phyloP scores from a whole-genome alignment of 192 early-diverging fungal genomes.

The Gamsiella multidivaricata region DNA sequence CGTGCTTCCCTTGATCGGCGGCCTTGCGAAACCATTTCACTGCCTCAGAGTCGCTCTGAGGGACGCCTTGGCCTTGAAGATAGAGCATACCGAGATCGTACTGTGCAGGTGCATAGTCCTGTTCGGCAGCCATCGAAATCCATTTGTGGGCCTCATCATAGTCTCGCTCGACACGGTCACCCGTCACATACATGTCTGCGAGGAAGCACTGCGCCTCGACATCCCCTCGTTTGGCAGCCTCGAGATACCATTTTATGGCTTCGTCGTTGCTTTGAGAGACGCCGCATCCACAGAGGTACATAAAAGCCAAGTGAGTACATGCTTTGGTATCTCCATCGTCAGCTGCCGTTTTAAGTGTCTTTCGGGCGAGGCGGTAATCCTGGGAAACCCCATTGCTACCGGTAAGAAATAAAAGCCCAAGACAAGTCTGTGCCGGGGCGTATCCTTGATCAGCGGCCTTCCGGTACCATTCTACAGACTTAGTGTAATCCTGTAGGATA shows the following conservation, averaged over 20 bases:
- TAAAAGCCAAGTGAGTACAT: not conserved
- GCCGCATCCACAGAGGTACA: not conserved
- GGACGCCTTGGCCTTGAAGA: not conserved
- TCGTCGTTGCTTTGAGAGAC: not conserved
- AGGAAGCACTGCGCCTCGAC: not conserved
- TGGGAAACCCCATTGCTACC: not conserved
- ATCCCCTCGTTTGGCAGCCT: not conserved
- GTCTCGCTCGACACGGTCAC: not conserved
- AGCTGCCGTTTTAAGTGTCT: not conserved
- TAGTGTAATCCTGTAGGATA: not conserved
- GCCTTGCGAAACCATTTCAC: too few species aligned
- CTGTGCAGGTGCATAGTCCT: not conserved
- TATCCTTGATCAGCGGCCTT: conserved; percentile 16
- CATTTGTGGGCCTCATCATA: not conserved
- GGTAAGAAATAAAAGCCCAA: not conserved
- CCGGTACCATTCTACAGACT: conserved; percentile 4
- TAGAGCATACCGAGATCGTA: not conserved
- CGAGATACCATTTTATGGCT: not conserved
- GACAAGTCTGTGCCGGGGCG: not conserved
- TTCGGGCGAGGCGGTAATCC: not conserved
- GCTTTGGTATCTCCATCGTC: not conserved
- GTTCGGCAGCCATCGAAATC: not conserved
- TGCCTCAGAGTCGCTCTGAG: not conserved
- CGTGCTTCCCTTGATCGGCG: not conserved
- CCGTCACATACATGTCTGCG: not conserved